Evolutionary conservation across 768 basidiomycete species (phyloP).

Genomic region (Arthromyces matolae): DNA sequence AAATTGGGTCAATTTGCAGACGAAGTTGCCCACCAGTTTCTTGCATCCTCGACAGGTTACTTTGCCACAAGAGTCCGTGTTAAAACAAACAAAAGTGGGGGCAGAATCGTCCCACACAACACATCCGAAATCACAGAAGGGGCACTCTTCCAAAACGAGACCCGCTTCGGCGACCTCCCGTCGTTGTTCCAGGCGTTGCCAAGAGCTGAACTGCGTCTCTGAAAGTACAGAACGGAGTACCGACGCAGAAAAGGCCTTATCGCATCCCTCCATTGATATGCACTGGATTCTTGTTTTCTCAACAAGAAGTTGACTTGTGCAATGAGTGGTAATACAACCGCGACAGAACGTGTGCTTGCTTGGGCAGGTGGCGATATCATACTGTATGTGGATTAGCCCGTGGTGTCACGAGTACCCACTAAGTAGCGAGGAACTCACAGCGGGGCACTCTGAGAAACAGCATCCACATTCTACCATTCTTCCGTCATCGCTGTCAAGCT

Average conservation of each 20-base stretch:
- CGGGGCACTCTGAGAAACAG: conserved; percentile 46
- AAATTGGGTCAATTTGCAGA: no score
- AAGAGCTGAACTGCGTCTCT: conserved; percentile 54
- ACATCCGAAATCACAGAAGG: conserved; percentile 70
- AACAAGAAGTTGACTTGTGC: conserved; percentile 51
- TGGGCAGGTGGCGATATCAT: conserved; percentile 70
- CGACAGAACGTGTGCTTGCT: conserved; percentile 75
- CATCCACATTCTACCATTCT: conserved; percentile 67
- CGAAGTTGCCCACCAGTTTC: conserved; percentile 44
- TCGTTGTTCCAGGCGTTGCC: conserved; percentile 57
- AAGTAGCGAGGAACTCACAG: conserved; percentile 8
- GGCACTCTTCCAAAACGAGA: conserved; percentile 74
- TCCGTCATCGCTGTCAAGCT: not conserved
- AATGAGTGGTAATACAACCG: conserved; percentile 57
- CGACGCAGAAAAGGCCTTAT: conserved; percentile 52
- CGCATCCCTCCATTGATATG: conserved; percentile 46
- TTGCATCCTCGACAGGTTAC: conserved; percentile 69
- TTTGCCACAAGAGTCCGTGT: conserved; percentile 50
- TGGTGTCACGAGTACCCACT: not conserved
- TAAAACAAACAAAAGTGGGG: conserved; percentile 37
- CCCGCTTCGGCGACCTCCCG: conserved; percentile 67
- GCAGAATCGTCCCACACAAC: conserved; percentile 53
- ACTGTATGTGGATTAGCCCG: conserved; percentile 32
- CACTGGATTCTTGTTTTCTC: conserved; percentile 56
- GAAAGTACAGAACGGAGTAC: conserved; percentile 61